These are phyloP conservation scores for Saururus chinensis DNA, from an alignment of 164 flowering plant species.

Conservation along the genomic window DNA sequence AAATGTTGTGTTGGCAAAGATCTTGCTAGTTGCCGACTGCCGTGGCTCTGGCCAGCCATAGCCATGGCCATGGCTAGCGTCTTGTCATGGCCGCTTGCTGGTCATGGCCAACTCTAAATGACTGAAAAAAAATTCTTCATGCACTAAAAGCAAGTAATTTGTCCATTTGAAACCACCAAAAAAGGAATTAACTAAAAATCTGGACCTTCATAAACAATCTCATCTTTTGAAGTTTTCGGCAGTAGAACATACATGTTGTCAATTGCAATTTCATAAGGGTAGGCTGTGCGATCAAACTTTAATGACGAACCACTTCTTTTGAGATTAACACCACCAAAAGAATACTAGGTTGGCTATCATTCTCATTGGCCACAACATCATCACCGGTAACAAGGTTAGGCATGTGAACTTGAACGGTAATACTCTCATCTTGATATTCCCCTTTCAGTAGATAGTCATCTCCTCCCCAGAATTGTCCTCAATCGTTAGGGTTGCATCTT, in stretches of 20 bases:
- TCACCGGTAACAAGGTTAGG: slow-evolving; percentile 53
- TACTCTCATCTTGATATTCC: slow-evolving; percentile 51
- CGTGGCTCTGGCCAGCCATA: no score
- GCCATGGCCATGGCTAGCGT: no score
- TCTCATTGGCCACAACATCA: slow-evolving; percentile 19
- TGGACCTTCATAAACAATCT: slow-evolving; percentile 74
- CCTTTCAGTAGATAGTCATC: slow-evolving; percentile 45
- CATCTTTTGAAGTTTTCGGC: slow-evolving; percentile 49
- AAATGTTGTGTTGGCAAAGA: no score
- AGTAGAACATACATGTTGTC: slow-evolving; percentile 50
- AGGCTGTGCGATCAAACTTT: slow-evolving; percentile 59
- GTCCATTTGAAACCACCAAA: neutral
- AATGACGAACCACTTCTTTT: slow-evolving; percentile 42
- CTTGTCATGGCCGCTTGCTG: no score
- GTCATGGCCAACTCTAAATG: no score
- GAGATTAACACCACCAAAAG: slow-evolving; percentile 54
- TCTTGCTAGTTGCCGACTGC: no score
- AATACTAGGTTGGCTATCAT: slow-evolving; percentile 25
- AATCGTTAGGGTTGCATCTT: no score
- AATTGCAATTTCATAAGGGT: slow-evolving; percentile 60
- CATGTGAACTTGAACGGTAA: slow-evolving; percentile 71
- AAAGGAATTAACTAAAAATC: slow-evolving; percentile 62
- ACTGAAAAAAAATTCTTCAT: no score
- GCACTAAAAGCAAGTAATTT: no score
- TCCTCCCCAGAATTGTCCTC: slow-evolving; percentile 55